These are phyloP conservation scores for Trichoderma lentiforme DNA, from an alignment of 2,329 filamentous ascomycete species.

Conservation along the genomic window DNA sequence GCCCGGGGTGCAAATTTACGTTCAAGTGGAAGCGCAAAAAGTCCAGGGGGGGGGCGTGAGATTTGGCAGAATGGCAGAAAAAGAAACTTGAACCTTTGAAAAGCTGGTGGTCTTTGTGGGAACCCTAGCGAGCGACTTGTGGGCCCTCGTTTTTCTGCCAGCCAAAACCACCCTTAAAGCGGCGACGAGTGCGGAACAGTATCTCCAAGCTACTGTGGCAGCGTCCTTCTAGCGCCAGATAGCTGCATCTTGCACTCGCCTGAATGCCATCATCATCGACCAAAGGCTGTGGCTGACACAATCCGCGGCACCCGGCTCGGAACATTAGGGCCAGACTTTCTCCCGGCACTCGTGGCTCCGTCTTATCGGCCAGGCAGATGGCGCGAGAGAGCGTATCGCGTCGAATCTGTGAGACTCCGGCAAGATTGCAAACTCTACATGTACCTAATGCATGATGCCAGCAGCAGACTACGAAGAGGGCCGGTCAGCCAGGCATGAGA, in stretches of 20 bases:
- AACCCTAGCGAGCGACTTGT: not conserved
- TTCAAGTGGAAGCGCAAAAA: not conserved
- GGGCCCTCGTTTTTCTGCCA: slow-evolving; percentile 1
- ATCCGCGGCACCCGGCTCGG: slow-evolving; percentile 8
- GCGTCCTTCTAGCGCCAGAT: slow-evolving; percentile 1
- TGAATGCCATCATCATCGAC: slow-evolving; percentile 2
- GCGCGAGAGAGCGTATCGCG: not conserved
- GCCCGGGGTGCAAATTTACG: not conserved
- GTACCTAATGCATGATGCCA: slow-evolving; percentile 2
- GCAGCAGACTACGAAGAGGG: not conserved
- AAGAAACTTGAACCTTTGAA: not conserved
- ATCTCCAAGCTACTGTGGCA: not conserved
- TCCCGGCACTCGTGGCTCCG: slow-evolving; percentile 3
- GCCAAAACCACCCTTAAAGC: slow-evolving; percentile 10
- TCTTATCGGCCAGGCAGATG: slow-evolving; percentile 2
- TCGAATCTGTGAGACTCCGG: slow-evolving; percentile 6
- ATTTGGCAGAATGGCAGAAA: slow-evolving; percentile 11
- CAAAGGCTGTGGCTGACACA: not conserved
- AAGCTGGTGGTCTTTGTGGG: not conserved
- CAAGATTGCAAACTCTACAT: slow-evolving; percentile 4
- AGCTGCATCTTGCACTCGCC: slow-evolving; percentile 2
- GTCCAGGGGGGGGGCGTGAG: not conserved
- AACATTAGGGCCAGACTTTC: not conserved
- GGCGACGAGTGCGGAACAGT: not conserved
- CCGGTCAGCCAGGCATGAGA: not conserved